Percentiles rank a stretch among this genome's conserved stretches.
Evolutionary conservation across 345 rosid genomes (phyloP).

Genomic region (Mercurialis annua): DNA sequence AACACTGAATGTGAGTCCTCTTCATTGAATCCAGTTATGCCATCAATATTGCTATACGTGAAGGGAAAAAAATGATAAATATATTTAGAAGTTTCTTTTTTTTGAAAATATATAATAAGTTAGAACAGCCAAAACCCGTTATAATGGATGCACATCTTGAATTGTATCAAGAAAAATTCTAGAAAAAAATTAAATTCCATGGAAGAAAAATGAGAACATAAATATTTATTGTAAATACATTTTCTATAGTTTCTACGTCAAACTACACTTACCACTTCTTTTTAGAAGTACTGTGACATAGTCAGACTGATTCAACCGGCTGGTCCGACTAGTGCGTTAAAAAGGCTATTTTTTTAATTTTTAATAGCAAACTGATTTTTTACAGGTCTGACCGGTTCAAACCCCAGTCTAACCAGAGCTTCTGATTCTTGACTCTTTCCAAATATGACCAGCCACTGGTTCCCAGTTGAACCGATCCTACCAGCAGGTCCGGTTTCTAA

Average conservation of each 20-base stretch:
- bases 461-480: too few relatives aligned
- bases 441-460: too few relatives aligned
- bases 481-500: too few relatives aligned
- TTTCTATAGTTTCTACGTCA: not conserved
- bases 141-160: not conserved
- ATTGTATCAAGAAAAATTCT: not conserved
- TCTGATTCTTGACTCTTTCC: too few relatives aligned
- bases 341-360: too few relatives aligned
- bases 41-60: slow-evolving; percentile 64
- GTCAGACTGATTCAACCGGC: too few relatives aligned
- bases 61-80: not conserved
- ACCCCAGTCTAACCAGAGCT: too few relatives aligned
- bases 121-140: not conserved
- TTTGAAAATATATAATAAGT: not conserved
- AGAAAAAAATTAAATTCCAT: not conserved
- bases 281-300: not conserved
- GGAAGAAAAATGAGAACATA: not conserved
- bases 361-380: too few relatives aligned
- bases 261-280: not conserved
- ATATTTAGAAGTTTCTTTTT: too few relatives aligned
- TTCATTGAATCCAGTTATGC: slow-evolving; percentile 71
- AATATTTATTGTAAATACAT: too few relatives aligned
- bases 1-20: slow-evolving; percentile 51
- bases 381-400: too few relatives aligned
- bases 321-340: too few relatives aligned